These are phyloP conservation scores for Boletus fagicola DNA, from an alignment of 768 basidiomycete genomes.

Conservation along the genomic window DNA sequence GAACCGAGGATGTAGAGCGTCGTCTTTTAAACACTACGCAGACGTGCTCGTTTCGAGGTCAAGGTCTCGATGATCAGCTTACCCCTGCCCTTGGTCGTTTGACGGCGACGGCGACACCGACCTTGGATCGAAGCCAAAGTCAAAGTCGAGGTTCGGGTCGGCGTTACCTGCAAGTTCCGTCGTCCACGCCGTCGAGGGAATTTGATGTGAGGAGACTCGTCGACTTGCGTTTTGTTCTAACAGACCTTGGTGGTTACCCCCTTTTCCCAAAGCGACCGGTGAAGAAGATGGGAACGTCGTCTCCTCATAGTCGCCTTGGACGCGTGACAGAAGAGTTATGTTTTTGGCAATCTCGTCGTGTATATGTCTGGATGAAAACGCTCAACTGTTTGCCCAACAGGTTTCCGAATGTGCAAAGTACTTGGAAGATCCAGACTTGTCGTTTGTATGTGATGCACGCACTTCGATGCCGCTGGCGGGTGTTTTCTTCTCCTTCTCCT, in stretches of 20 bases:
- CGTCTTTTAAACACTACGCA: neutral
- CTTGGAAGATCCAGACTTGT: neutral
- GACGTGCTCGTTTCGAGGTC: conserved; percentile 2
- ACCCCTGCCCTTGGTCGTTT: neutral
- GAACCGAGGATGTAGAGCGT: too few species aligned
- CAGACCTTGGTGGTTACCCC: neutral
- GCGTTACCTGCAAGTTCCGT: conserved; percentile 20
- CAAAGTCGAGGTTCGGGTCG: neutral
- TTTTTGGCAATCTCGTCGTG: neutral
- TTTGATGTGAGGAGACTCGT: conserved; percentile 1
- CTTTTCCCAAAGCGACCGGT: neutral
- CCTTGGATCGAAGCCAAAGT: neutral
- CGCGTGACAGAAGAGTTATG: conserved; percentile 23
- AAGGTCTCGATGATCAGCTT: neutral
- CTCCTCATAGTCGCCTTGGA: conserved; percentile 15
- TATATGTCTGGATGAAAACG: neutral
- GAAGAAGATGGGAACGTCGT: neutral
- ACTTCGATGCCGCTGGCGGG: neutral
- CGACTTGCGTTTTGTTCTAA: neutral
- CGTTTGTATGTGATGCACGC: neutral
- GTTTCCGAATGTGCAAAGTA: neutral
- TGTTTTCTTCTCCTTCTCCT: neutral
- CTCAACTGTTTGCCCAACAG: conserved; percentile 9
- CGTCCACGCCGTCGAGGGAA: conserved; percentile 13
- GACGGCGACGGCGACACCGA: neutral